Evolutionary conservation across 306 rosid genomes (phyloP).

Genomic region (Gillenia trifoliata): DNA sequence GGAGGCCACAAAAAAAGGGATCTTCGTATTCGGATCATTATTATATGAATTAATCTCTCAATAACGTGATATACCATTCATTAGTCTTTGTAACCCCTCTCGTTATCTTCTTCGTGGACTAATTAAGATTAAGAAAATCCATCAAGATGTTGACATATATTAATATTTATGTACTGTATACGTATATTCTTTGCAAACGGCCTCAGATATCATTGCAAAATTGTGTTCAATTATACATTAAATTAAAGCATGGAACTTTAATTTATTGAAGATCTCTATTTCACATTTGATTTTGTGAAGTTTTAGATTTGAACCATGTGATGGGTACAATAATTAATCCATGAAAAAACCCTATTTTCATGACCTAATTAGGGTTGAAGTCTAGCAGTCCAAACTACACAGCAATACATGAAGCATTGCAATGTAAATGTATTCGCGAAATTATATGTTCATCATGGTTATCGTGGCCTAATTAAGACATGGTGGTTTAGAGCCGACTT

Average conservation of each 20-base stretch:
- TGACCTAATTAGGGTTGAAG: too few species aligned
- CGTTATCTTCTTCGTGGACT: background rate
- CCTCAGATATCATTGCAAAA: background rate
- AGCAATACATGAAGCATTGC: background rate
- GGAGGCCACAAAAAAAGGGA: slow-evolving; percentile 22
- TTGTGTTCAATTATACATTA: background rate
- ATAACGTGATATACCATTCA: background rate
- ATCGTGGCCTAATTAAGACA: background rate
- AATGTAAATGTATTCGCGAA: background rate
- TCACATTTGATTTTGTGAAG: background rate
- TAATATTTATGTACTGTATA: background rate
- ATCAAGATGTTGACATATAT: background rate
- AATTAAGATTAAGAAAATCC: background rate
- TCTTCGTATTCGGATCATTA: slow-evolving; percentile 5
- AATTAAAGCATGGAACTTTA: background rate
- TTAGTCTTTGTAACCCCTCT: background rate
- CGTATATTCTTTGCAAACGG: background rate
- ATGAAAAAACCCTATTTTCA: background rate
- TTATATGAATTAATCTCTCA: background rate
- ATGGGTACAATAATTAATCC: background rate
- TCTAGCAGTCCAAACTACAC: background rate
- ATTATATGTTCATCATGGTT: background rate
- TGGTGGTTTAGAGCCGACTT: background rate
- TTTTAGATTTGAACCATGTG: background rate
- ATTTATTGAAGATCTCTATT: background rate